phyloP scores from a whole-genome alignment of 2,329 filamentous ascomycete species.

The Corinectria fuckeliana region DNA sequence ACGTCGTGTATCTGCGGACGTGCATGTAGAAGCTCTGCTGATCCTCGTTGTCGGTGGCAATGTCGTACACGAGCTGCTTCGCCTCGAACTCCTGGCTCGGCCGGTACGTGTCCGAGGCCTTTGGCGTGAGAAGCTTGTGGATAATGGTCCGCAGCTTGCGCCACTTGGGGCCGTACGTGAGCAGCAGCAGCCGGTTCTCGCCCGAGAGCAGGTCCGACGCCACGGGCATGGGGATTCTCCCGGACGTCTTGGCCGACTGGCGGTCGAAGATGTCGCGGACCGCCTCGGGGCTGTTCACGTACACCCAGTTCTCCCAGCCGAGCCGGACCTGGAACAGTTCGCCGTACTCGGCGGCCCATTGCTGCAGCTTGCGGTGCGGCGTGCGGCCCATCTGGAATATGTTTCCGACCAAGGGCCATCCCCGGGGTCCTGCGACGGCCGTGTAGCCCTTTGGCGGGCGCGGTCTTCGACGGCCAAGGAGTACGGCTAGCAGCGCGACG shows the following conservation, averaged over 20 bases:
- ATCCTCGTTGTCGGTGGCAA: constrained; percentile 8
- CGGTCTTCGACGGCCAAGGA: not conserved
- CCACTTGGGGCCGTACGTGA: constrained; percentile 19
- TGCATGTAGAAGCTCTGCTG: constrained; percentile 17
- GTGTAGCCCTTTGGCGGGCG: not conserved
- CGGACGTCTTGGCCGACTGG: constrained; percentile 21
- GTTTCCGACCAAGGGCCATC: constrained; percentile 8
- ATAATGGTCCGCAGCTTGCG: constrained; percentile 14
- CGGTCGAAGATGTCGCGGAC: constrained; percentile 22
- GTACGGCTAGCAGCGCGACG: not conserved
- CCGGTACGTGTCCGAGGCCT: constrained; percentile 6
- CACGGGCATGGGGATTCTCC: constrained; percentile 17
- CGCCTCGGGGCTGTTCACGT: constrained; percentile 15
- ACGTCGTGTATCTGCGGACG: constrained; percentile 14
- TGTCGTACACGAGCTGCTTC: constrained; percentile 16
- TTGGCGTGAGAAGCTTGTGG: constrained; percentile 10
- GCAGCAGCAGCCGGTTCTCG: constrained; percentile 7
- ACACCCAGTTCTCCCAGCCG: constrained; percentile 20
- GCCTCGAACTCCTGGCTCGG: constrained; percentile 21
- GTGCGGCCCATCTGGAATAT: constrained; percentile 6
- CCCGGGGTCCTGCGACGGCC: constrained; percentile 1
- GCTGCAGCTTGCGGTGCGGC: constrained; percentile 10
- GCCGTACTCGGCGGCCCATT: constrained; percentile 19
- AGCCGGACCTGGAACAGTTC: constrained; percentile 13
- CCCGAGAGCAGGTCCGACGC: constrained; percentile 11